These are phyloP conservation scores for Marasmius tenuissimus DNA, from an alignment of 1,284 basidiomycete species.

Conservation along the genomic window DNA sequence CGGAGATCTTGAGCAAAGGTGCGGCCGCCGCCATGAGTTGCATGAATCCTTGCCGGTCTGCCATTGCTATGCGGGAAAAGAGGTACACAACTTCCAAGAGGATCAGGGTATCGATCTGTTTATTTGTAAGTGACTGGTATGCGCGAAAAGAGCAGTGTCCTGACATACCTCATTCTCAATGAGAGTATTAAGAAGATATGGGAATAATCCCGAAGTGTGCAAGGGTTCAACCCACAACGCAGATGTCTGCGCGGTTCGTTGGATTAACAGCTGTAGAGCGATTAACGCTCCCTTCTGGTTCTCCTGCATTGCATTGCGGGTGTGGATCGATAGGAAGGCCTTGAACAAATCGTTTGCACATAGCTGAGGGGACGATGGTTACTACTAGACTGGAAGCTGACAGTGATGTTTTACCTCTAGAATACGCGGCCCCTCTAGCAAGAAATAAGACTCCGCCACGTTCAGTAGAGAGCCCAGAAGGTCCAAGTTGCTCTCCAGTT, in stretches of 20 bases:
- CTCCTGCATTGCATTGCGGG: slow-evolving; percentile 43
- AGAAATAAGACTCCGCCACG: slow-evolving; percentile 80
- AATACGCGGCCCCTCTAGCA: slow-evolving; percentile 69
- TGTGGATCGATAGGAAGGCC: slow-evolving; percentile 50
- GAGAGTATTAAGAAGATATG: slow-evolving; percentile 53
- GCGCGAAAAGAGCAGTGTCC: slow-evolving; percentile 8
- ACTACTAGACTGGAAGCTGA: background rate
- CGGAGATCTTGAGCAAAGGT: slow-evolving; percentile 42
- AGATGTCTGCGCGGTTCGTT: slow-evolving; percentile 50
- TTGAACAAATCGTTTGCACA: slow-evolving; percentile 54
- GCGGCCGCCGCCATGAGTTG: slow-evolving; percentile 66
- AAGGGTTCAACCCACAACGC: slow-evolving; percentile 68
- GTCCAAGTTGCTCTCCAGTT: slow-evolving; percentile 75
- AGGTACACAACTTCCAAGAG: slow-evolving; percentile 68
- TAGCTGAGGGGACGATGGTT: slow-evolving; percentile 33
- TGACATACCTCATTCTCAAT: slow-evolving; percentile 61
- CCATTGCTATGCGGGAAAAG: slow-evolving; percentile 66
- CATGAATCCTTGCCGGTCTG: slow-evolving; percentile 62
- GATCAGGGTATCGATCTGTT: slow-evolving; percentile 50
- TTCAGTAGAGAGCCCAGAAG: slow-evolving; percentile 65
- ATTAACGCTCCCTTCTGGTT: slow-evolving; percentile 62
- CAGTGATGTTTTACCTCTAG: slow-evolving; percentile 52
- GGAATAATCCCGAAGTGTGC: slow-evolving; percentile 71
- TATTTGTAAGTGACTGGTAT: slow-evolving; percentile 14
- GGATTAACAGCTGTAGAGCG: slow-evolving; percentile 56